Evolutionary conservation across 805 yeast genomes (phyloP).

Genomic region (Yamadazyma kitorensis): DNA sequence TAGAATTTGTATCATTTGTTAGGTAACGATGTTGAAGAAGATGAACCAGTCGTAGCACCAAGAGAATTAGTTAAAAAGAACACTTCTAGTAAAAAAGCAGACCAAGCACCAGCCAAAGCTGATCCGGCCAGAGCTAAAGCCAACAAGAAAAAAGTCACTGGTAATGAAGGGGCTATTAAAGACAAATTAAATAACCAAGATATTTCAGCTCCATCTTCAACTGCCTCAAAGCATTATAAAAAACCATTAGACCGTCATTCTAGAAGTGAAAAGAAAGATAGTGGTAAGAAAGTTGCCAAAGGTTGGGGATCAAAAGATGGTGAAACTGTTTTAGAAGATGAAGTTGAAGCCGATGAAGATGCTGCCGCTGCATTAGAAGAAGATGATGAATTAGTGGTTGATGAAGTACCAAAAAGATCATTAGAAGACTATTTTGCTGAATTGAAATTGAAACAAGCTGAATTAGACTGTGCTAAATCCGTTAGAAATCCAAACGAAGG

Average conservation of each 20-base stretch:
- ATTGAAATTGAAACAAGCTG: conserved; percentile 44
- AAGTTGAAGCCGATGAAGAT: conserved; percentile 46
- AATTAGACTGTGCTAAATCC: conserved; percentile 34
- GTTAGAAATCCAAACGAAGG: conserved; percentile 58
- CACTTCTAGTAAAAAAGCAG: conserved; percentile 85
- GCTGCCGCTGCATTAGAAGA: conserved; percentile 42
- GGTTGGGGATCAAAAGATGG: conserved; percentile 84
- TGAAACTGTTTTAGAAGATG: conserved; percentile 63
- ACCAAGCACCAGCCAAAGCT: conserved; percentile 77
- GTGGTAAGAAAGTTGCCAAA: conserved; percentile 77
- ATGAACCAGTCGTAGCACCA: conserved; percentile 54
- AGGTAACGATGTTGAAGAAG: conserved; percentile 89
- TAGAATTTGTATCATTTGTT: conserved; percentile 80
- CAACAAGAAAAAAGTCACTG: conserved; percentile 67
- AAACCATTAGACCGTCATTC: conserved; percentile 79
- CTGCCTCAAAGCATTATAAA: conserved; percentile 56
- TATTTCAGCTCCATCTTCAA: conserved; percentile 53
- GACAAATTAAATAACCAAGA: conserved; percentile 71
- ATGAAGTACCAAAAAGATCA: conserved; percentile 53
- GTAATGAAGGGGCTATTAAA: conserved; percentile 86
- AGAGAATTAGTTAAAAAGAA: conserved; percentile 77
- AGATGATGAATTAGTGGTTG: conserved; percentile 44
- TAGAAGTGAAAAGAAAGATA: conserved; percentile 78
- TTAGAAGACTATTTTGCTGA: conserved; percentile 85
- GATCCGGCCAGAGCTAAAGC: conserved; percentile 77